Base-by-base conservation (phyloP, 495 filamentous ascomycete species). In the Aspergillus incahuasiensis region DNA sequence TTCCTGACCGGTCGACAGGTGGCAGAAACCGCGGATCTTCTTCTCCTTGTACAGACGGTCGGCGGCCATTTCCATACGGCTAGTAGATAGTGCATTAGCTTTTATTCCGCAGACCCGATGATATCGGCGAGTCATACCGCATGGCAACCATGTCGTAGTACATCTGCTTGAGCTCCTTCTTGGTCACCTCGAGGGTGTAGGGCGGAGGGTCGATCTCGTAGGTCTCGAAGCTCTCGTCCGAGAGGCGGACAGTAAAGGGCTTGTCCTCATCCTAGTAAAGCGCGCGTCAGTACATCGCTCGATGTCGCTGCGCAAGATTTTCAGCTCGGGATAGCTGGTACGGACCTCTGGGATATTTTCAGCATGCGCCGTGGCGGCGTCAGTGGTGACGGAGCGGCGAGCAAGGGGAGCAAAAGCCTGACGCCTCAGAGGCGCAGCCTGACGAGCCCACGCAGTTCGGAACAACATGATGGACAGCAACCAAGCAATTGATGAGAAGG, bases 21-120 rank as follows among this genome's bases (percentile, higher is more conserved):
- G 94, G 78, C 92, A 97, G 89, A 97, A 97, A 77, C 92, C 92
- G 56, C 92, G 88, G 68, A 97, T 96, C 82, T 97, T 96, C 85
- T 97, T 97, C 81, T 96, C 91, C 77, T 97, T 97, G 86, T 97
- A 97, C 53, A 97, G 81, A 65, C 91, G 83, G 67, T 97, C 92
- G 76, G 92, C 90, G 60, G 91, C 92, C 94, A 97, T 96, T 72
- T 98, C 94, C 94, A 98, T 96, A 67, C 95, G 95, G 71, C 94
- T 96, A 41, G 44, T 16, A 28, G 40, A 39, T 24, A 25, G 6
- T 20, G n/a, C 1, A 39, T 62, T 58, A 62, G 59, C 20, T 32
- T 39, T 0, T 11, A 20, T 22, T 45, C 43, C 18, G 8, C 5
- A 20, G 1, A 13, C 48, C 38, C 41, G 8, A 15, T 11, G 32